These are phyloP conservation scores for Zygotorulaspora florentina DNA, from an alignment of 805 yeast species.

Conservation along the genomic window DNA sequence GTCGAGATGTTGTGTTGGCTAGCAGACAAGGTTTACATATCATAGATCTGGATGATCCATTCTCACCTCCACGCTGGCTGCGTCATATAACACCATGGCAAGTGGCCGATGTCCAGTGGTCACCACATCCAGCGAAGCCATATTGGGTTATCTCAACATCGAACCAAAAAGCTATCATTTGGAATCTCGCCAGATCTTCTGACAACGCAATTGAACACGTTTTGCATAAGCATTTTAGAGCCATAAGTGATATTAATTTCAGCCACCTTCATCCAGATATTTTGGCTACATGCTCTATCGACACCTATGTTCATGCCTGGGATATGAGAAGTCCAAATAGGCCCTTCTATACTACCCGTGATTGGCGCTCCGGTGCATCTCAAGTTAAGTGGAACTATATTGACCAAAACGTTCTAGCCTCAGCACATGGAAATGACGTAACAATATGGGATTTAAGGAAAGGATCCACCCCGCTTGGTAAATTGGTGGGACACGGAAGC, in stretches of 20 bases:
- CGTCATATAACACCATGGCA: conserved; percentile 95
- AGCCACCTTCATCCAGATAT: conserved; percentile 83
- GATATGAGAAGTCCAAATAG: conserved; percentile 76
- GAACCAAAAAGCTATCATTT: conserved; percentile 89
- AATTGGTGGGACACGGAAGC: conserved; percentile 71
- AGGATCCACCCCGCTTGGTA: conserved; percentile 69
- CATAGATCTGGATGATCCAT: conserved; percentile 94
- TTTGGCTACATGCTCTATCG: conserved; percentile 90
- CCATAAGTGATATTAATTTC: conserved; percentile 93
- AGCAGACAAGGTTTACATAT: conserved; percentile 75
- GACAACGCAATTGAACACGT: conserved; percentile 78
- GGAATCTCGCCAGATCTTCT: conserved; percentile 77
- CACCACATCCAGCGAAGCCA: conserved; percentile 81
- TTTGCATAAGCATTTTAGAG: conserved; percentile 84
- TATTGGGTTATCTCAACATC: conserved; percentile 92
- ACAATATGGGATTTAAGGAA: conserved; percentile 86
- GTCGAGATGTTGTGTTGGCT: conserved; percentile 90
- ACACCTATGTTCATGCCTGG: conserved; percentile 84
- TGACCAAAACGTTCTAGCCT: conserved; percentile 73
- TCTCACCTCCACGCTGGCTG: conserved; percentile 89
- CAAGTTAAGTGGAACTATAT: conserved; percentile 91
- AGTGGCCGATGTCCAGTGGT: conserved; percentile 98
- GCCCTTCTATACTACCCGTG: conserved; percentile 79
- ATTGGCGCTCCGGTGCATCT: conserved; percentile 91
- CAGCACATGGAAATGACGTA: conserved; percentile 77